Conservation (phyloP, 2,329 filamentous ascomycete genomes). For the Rasamsonia emersonii region DNA sequence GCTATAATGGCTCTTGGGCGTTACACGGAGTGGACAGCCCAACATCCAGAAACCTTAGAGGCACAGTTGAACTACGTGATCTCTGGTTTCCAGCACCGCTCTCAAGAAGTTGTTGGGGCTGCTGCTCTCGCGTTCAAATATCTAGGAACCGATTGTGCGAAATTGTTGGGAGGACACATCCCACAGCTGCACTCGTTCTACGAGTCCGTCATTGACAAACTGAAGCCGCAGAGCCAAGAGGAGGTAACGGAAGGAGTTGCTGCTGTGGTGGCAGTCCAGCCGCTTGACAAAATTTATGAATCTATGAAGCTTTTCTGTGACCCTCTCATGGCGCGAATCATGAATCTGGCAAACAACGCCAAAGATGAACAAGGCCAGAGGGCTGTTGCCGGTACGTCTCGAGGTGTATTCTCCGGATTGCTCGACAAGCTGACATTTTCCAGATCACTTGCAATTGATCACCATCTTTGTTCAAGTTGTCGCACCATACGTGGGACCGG, state of each 20-base stretch:
- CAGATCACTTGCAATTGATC: slow-evolving; percentile 83
- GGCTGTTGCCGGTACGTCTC: slow-evolving; percentile 62
- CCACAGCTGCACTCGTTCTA: slow-evolving; percentile 87
- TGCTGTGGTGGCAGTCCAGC: slow-evolving; percentile 80
- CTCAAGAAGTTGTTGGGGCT: slow-evolving; percentile 82
- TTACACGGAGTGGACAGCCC: slow-evolving; percentile 96
- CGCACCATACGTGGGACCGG: slow-evolving; percentile 63
- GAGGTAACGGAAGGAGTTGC: slow-evolving; percentile 95
- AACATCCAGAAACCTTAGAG: slow-evolving; percentile 86
- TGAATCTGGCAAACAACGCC: slow-evolving; percentile 78
- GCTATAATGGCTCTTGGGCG: slow-evolving; percentile 95
- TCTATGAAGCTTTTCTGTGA: slow-evolving; percentile 90
- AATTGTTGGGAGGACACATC: slow-evolving; percentile 74
- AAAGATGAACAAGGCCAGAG: slow-evolving; percentile 75
- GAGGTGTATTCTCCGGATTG: not conserved
- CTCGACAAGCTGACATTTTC: slow-evolving; percentile 10
- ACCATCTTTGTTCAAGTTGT: slow-evolving; percentile 79
- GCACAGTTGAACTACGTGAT: slow-evolving; percentile 94
- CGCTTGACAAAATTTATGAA: slow-evolving; percentile 67
- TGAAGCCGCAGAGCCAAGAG: slow-evolving; percentile 81
- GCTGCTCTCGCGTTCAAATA: slow-evolving; percentile 93
- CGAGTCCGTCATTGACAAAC: slow-evolving; percentile 74
- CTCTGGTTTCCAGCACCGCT: slow-evolving; percentile 78
- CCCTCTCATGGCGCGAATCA: slow-evolving; percentile 75
- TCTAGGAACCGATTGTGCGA: slow-evolving; percentile 90